A percentile compares a stretch with the other conserved stretches of the same genome.
Conservation (phyloP, 331 rosid genomes). For the Pyrus hybrid region DNA sequence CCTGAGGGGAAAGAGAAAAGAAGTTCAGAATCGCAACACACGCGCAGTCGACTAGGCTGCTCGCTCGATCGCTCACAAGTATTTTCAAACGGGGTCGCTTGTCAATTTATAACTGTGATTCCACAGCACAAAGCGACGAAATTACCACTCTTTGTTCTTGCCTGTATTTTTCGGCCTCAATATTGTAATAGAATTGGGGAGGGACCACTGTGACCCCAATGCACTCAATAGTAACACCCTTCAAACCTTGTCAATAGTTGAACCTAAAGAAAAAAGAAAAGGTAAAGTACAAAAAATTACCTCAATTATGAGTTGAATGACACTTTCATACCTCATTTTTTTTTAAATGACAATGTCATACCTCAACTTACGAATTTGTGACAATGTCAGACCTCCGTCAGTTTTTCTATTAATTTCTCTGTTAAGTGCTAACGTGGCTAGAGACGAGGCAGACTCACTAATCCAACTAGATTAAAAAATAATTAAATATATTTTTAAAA, state of each 20-base stretch:
- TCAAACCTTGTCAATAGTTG: not conserved
- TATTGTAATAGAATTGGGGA: not conserved
- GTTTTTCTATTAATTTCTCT: too few species aligned
- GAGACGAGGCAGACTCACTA: too few species aligned
- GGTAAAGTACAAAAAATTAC: too few species aligned
- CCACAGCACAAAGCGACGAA: slow-evolving; percentile 47
- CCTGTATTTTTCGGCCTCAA: slow-evolving; percentile 37
- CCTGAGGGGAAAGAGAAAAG: not conserved
- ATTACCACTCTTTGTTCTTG: slow-evolving; percentile 14
- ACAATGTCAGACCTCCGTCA: too few species aligned
- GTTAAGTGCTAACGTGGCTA: too few species aligned
- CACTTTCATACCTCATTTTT: too few species aligned
- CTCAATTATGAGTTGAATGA: too few species aligned
- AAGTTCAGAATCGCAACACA: slow-evolving; percentile 8
- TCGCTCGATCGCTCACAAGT: not conserved
- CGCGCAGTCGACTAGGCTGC: slow-evolving; percentile 19
- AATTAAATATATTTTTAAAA: too few species aligned
- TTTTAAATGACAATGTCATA: too few species aligned
- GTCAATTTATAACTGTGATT: slow-evolving; percentile 47
- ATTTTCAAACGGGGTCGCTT: slow-evolving; percentile 5
- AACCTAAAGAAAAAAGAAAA: too few species aligned
- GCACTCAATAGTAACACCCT: not conserved
- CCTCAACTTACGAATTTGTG: too few species aligned
- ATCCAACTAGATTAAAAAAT: too few species aligned
- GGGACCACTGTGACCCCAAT: not conserved